Evolutionary conservation across 1,139 yeast genomes (phyloP).

Genomic region (Yamadazyma trypodendri): DNA sequence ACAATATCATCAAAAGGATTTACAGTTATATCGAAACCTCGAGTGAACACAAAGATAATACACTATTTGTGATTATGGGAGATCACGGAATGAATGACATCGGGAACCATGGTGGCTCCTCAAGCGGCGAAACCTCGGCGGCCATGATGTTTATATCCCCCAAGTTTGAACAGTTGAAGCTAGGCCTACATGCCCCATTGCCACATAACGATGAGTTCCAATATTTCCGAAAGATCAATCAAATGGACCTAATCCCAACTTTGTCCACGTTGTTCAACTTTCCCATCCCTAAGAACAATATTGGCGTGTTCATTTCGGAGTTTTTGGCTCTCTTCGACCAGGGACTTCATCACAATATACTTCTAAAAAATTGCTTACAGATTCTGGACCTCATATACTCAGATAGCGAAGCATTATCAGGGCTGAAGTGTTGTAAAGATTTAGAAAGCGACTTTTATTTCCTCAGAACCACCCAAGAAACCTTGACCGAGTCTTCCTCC

Average conservation of each 20-base stretch:
- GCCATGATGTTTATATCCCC: slow-evolving; percentile 72
- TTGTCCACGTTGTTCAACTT: slow-evolving; percentile 68
- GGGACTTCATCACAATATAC: slow-evolving; percentile 30
- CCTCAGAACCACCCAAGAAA: slow-evolving; percentile 51
- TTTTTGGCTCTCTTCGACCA: slow-evolving; percentile 55
- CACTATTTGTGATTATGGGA: slow-evolving; percentile 78
- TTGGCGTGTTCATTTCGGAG: slow-evolving; percentile 69
- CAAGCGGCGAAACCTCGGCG: slow-evolving; percentile 87
- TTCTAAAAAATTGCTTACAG: slow-evolving; percentile 65
- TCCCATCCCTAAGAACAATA: slow-evolving; percentile 82
- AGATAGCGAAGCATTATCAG: slow-evolving; percentile 1
- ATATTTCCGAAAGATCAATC: slow-evolving; percentile 60
- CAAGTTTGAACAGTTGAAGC: slow-evolving; percentile 36
- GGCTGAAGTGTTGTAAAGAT: not conserved
- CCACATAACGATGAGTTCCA: slow-evolving; percentile 39
- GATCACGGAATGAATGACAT: slow-evolving; percentile 95
- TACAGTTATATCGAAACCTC: slow-evolving; percentile 38
- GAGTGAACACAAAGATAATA: slow-evolving; percentile 33
- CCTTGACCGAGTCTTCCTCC: slow-evolving; percentile 66
- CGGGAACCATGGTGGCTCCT: slow-evolving; percentile 97
- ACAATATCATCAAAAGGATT: slow-evolving; percentile 53
- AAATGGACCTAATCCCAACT: slow-evolving; percentile 88
- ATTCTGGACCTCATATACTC: slow-evolving; percentile 35
- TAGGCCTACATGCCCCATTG: slow-evolving; percentile 36
- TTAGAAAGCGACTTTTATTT: slow-evolving; percentile 28